Evolutionary conservation across 164 flowering plant genomes (phyloP), one percentile per base, ranked within the genome.

Genomic region (Umbilicus rupestris): DNA sequence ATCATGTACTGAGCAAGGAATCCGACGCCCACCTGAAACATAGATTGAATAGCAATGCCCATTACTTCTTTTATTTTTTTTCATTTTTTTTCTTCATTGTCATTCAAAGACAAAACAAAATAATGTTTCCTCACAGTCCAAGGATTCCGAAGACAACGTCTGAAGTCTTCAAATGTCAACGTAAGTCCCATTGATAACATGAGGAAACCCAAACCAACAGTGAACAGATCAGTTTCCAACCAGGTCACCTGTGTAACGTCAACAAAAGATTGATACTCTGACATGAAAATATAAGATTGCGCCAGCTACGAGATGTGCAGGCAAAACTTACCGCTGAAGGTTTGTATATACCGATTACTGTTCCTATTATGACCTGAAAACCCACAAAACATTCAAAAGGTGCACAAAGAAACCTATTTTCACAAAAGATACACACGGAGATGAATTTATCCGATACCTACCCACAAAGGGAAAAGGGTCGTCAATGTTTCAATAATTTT

Each of bases 181-280:
- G 99, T 94, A 84, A 94, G 73, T 20, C 97, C 99, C 99, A 94
- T 94, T 14, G 97, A 94, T 69, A 94, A 96, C 99, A 94, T 94
- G 71, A 94, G 99, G 71, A 94, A 89, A 70, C 99, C 97, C 76
- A 94, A 79, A 39, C 97, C 90, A 72, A 87, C 68, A 55, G 99
- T 88, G 78, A 94, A 94, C 44, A 91, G 87, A 71, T 94, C 96
- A 62, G 96, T 89, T 75, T 89, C 81, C 71, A 94, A 77, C 97
- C 99, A 94, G 37, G 96, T 94, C 42, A 94, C 99, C 97, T 94
- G 82, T 63, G 22, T 66, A 70, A 26, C 68, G 24, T 73, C 28
- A 69, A 59, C 33, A 16, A 46, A 3, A 63, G 7, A 30, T 29
- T 59, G 10, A 19, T 33, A 30, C n/a, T 5, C 7, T 12, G 24